Conservation (phyloP, 2,329 filamentous ascomycete genomes). For the Alternaria arbusti region DNA sequence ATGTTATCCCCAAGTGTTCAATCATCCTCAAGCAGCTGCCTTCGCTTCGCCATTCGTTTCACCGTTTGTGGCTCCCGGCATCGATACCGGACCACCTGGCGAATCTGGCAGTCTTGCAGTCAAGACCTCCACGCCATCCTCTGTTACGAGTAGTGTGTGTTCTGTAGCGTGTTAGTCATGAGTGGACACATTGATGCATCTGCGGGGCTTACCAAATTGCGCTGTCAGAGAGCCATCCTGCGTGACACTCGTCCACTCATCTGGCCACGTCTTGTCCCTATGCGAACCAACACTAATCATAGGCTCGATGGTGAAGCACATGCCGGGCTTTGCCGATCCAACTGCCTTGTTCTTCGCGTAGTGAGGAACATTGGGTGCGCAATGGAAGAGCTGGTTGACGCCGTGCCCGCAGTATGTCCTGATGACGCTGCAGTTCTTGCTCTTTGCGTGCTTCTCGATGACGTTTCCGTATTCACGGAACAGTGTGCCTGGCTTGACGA, state of each 20-base stretch:
- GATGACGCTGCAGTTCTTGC: conserved; percentile 84
- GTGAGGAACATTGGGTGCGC: conserved; percentile 91
- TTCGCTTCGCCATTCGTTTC: conserved; percentile 34
- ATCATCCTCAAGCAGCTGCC: conserved; percentile 18
- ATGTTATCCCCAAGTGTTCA: neutral
- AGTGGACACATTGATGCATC: neutral
- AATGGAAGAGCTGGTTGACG: conserved; percentile 92
- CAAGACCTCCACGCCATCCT: conserved; percentile 80
- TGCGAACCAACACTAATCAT: conserved; percentile 96
- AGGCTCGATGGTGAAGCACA: conserved; percentile 99
- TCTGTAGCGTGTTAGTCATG: conserved; percentile 56
- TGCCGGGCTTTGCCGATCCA: conserved; percentile 89
- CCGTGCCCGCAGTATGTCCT: conserved; percentile 96
- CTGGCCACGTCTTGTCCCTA: conserved; percentile 94
- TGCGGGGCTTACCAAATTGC: conserved; percentile 75
- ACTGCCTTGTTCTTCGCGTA: conserved; percentile 99
- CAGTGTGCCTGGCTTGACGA: conserved; percentile 90
- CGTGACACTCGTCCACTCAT: conserved; percentile 97
- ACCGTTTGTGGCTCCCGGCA: conserved; percentile 51
- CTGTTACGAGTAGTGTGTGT: conserved; percentile 83
- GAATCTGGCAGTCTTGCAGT: conserved; percentile 76
- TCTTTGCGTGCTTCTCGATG: conserved; percentile 95
- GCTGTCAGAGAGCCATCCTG: conserved; percentile 87
- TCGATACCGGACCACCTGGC: conserved; percentile 73
- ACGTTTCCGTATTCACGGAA: conserved; percentile 93